A percentile compares a stretch with the other conserved stretches of the same genome.
Evolutionary conservation across 768 basidiomycete species (phyloP).

Genomic region (Russula lepida): DNA sequence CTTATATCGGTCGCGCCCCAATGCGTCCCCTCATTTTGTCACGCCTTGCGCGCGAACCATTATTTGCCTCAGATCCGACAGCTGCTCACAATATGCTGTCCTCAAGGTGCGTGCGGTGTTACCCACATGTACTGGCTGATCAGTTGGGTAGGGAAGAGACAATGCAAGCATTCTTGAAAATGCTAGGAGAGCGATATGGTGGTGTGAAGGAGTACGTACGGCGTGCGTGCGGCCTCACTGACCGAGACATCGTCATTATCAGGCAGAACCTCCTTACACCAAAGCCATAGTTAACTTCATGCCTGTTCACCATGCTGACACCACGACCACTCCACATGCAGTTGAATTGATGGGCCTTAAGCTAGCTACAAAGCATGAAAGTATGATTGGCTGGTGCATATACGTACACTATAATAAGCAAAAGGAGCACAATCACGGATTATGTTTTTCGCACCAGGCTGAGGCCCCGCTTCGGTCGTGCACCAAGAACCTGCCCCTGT

Average conservation of each 20-base stretch:
- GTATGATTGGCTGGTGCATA: background rate
- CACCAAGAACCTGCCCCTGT: conserved; percentile 16
- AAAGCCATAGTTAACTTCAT: background rate
- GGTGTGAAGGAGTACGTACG: conserved; percentile 59
- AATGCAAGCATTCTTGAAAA: conserved; percentile 61
- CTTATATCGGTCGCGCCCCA: conserved; percentile 72
- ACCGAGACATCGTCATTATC: conserved; percentile 54
- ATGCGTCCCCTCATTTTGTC: conserved; percentile 61
- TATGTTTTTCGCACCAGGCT: conserved; percentile 18
- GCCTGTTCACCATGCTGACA: background rate
- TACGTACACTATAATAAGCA: background rate
- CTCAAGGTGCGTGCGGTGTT: conserved; percentile 46
- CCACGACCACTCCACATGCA: background rate
- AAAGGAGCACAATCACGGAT: background rate
- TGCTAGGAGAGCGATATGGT: conserved; percentile 56
- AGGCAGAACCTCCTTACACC: conserved; percentile 44
- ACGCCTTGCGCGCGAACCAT: conserved; percentile 58
- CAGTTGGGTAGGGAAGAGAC: conserved; percentile 48
- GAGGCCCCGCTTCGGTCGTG: conserved; percentile 17
- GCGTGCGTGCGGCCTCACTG: conserved; percentile 46
- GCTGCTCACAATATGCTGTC: conserved; percentile 80
- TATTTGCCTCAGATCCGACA: conserved; percentile 64
- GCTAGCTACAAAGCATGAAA: background rate
- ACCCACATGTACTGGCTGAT: background rate
- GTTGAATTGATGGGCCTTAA: background rate